Evolutionary conservation across 2,329 filamentous ascomycete genomes (phyloP).

Genomic region (Trichoderma sp.): DNA sequence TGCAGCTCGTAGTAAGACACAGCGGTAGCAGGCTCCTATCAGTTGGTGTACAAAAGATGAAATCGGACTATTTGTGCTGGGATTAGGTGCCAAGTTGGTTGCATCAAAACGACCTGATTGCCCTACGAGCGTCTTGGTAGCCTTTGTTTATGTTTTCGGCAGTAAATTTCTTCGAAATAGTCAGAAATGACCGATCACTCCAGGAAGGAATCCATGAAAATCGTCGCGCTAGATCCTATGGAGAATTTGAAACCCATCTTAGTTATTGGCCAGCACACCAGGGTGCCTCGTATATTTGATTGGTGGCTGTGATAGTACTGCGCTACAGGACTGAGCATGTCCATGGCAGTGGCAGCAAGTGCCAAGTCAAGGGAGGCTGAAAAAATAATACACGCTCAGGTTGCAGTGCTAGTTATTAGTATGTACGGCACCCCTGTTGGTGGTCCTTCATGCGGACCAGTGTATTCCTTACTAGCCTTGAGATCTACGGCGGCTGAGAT

Average conservation of each 20-base stretch:
- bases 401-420: background rate
- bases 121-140: background rate
- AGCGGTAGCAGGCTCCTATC: background rate
- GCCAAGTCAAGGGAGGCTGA: background rate
- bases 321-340: background rate
- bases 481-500: background rate
- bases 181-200: too few relatives aligned
- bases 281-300: background rate
- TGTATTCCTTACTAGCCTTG: background rate
- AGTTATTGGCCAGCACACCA: background rate
- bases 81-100: background rate
- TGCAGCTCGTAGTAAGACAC: conserved; percentile 8
- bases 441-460: background rate
- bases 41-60: background rate
- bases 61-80: background rate
- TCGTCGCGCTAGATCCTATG: background rate
- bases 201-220: background rate
- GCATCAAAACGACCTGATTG: background rate
- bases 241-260: background rate
- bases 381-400: background rate
- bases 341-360: background rate
- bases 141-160: background rate
- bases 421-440: background rate
- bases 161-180: background rate
- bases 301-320: background rate